Conservation (phyloP, 805 yeast genomes). For the Ogataea minuta region DNA sequence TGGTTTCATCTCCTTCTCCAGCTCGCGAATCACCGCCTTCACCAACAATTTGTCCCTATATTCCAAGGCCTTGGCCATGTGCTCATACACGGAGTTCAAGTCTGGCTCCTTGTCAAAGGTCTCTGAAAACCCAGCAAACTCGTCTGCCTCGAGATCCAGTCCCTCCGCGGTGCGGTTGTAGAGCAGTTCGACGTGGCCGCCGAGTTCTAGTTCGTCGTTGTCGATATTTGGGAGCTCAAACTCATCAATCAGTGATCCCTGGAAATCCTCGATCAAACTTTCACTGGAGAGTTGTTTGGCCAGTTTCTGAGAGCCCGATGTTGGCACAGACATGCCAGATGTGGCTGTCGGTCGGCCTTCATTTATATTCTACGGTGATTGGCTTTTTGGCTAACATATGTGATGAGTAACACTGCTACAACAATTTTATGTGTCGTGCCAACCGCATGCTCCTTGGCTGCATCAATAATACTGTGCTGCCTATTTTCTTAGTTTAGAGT, state of each 20-base stretch:
- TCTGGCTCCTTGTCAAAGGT: constrained; percentile 3
- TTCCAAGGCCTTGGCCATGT: constrained; percentile 16
- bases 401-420: constrained; percentile 3
- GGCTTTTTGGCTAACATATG: constrained; percentile 1
- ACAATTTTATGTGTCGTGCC: background rate
- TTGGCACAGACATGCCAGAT: background rate
- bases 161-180: constrained; percentile 21
- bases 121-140: constrained; percentile 15
- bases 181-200: constrained; percentile 17
- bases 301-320: background rate
- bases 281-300: constrained; percentile 18
- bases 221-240: constrained; percentile 16
- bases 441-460: too few relatives aligned
- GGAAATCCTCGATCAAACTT: constrained; percentile 15
- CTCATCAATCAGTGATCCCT: constrained; percentile 15
- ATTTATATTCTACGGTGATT: constrained; percentile 4
- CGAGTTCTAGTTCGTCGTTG: constrained; percentile 16
- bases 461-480: too few relatives aligned
- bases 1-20: constrained; percentile 26
- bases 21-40: constrained; percentile 19
- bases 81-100: constrained; percentile 12
- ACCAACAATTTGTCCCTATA: constrained; percentile 23
- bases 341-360: background rate
- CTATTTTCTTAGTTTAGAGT: too few relatives aligned
- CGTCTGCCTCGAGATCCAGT: constrained; percentile 13